Base-by-base conservation (phyloP, 2,329 filamentous ascomycete genomes). In the Penicillium corylophilum region DNA sequence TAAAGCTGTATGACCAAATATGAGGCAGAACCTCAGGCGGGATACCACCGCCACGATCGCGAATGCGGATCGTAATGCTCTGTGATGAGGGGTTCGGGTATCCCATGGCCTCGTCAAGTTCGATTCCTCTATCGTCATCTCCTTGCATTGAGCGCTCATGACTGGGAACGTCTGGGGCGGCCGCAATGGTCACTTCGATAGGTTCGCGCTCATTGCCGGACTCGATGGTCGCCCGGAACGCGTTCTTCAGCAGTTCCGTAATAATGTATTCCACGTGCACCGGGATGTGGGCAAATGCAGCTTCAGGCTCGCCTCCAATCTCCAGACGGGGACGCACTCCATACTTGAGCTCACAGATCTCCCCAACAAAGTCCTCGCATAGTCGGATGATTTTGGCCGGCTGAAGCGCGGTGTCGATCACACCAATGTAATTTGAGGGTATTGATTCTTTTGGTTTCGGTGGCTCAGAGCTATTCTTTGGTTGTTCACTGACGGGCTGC, bases 231-330 rank as follows among this genome's bases (percentile, higher is more conserved):
- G 94, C 93, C 39, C 94, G 85, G 76, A 97, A 99, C 1, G 92
- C 90, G 67, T 99, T 99, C 73, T 99, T 99, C 52, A 99, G 81
- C 1, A 99, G 81, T 72, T 99, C 94, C 0, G 93, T 99, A 58
- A 96, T 83, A 59, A 99, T 96, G 71, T 99, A 99, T 73, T 97
- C 93, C 22, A 99, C 82, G 71, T 99, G 94, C 70, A 95, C 94
- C 13, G 94, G 94, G 8, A 99, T 87, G 66, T 95, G 94, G 18
- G 93, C 91, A 67, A 99, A 95, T 0, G 85, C 87, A n/a, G 92
- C 90, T 46, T 88, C 86, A 0, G 88, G 86, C 68, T 95, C 87
- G 58, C 94, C 94, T 60, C 92, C 88, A 64, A 99, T 87, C 42
- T 86, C 76, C 64, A 96, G 81, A 2, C 80, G 82, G 0, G 94